These are phyloP conservation scores for Metarhizium album DNA, from an alignment of 2,329 filamentous ascomycete species.

Conservation along the genomic window DNA sequence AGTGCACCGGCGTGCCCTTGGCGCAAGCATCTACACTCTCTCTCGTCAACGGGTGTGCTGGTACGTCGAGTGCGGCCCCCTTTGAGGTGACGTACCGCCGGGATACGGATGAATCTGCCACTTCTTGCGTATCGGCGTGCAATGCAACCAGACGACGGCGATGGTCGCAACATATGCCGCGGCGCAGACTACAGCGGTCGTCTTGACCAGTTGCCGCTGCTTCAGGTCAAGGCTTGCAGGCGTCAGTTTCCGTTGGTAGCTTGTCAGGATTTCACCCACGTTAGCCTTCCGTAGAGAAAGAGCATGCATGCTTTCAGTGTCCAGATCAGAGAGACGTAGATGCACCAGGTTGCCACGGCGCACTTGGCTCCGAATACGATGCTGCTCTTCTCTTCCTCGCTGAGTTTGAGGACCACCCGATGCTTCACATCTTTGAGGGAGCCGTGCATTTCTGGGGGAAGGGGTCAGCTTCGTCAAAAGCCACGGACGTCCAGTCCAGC, in stretches of 20 bases:
- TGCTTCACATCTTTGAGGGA: conserved; percentile 26
- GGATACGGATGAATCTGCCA: conserved; percentile 32
- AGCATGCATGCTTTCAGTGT: conserved; percentile 30
- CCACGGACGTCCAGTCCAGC: neutral
- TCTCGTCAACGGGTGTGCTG: conserved; percentile 4
- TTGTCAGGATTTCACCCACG: conserved; percentile 17
- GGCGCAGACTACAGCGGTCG: conserved; percentile 19
- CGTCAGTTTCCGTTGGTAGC: too few species aligned
- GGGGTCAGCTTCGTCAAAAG: neutral
- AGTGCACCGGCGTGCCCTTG: neutral
- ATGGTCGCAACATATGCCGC: conserved; percentile 23
- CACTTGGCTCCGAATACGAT: conserved; percentile 24
- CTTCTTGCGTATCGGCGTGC: conserved; percentile 24
- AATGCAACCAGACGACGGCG: conserved; percentile 24
- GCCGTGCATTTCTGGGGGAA: conserved; percentile 22
- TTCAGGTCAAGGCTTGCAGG: conserved; percentile 21
- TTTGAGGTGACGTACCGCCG: conserved; percentile 22
- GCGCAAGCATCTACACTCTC: neutral
- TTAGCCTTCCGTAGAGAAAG: conserved; percentile 32
- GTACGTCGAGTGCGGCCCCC: conserved; percentile 23
- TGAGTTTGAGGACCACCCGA: conserved; percentile 20
- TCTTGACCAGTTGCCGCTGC: conserved; percentile 26
- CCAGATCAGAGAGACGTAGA: conserved; percentile 32
- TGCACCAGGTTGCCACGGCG: conserved; percentile 27
- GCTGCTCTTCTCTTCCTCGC: conserved; percentile 16